These are phyloP conservation scores for Ustilago nuda DNA, from an alignment of 1,284 basidiomycete species.

Conservation along the genomic window DNA sequence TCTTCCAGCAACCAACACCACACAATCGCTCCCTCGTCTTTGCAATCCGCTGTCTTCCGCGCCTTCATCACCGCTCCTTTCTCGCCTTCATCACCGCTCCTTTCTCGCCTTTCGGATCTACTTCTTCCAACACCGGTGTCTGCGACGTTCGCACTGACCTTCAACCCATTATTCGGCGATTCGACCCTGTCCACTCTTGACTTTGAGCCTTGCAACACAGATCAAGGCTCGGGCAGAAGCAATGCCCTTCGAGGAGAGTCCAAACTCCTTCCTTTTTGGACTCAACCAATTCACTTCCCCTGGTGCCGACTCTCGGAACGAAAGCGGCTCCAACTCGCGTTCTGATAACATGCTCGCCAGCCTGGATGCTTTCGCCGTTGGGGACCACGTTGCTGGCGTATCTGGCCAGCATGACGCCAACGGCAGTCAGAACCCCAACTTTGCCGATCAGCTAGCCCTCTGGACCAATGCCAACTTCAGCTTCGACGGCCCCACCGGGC, in stretches of 20 bases:
- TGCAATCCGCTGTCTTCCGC: neutral
- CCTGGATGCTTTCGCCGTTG: conserved; percentile 48
- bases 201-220: neutral
- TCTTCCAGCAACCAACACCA: neutral
- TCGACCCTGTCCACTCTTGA: neutral
- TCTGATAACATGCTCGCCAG: conserved; percentile 54
- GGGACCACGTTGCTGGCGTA: conserved; percentile 39
- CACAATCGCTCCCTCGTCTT: neutral
- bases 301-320: conserved; percentile 37
- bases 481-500: conserved; percentile 68
- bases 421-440: conserved; percentile 49
- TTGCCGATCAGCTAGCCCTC: conserved; percentile 67
- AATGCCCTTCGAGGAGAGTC: conserved; percentile 57
- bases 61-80: conserved; percentile 7
- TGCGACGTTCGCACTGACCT: neutral
- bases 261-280: conserved; percentile 63
- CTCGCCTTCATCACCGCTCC: neutral
- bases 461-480: conserved; percentile 69
- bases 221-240: conserved; percentile 21
- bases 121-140: neutral
- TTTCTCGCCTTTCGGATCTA: neutral
- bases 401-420: conserved; percentile 34
- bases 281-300: conserved; percentile 61
- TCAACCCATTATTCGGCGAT: neutral
- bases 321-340: conserved; percentile 32